phyloP scores from a whole-genome alignment of 805 yeast genomes.

The Wickerhamomyces rabaulensis region DNA sequence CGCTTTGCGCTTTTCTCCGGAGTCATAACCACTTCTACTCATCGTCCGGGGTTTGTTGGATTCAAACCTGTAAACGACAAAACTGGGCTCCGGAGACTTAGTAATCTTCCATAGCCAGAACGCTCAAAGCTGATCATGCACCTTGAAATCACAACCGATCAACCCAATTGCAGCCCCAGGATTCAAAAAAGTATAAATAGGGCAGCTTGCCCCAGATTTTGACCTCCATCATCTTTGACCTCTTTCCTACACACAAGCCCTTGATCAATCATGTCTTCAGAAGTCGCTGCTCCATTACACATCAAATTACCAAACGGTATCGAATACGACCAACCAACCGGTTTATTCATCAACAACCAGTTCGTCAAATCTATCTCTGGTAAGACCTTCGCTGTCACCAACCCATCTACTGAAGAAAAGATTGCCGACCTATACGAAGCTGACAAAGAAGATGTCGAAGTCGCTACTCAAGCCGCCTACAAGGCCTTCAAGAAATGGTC shows the following conservation, averaged over 20 bases:
- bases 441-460: conserved; percentile 42
- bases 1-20: not conserved
- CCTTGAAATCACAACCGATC: not conserved
- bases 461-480: conserved; percentile 60
- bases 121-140: not conserved
- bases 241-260: not conserved
- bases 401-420: conserved; percentile 59
- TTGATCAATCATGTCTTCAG: not conserved
- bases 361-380: conserved; percentile 50
- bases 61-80: not conserved
- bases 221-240: not conserved
- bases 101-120: not conserved
- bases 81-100: not conserved
- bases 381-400: conserved; percentile 48
- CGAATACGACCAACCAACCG: conserved; percentile 53
- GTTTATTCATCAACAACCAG: conserved; percentile 61
- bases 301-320: conserved; percentile 47
- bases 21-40: not conserved
- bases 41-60: not conserved
- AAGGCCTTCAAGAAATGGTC: conserved; percentile 57
- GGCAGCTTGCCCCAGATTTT: not conserved
- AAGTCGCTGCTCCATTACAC: conserved; percentile 9
- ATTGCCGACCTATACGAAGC: conserved; percentile 51
- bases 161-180: not conserved
- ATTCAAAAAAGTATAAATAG: not conserved